These are phyloP conservation scores for Perkinsus olseni DNA, from an alignment of 169 alveolate species.

Conservation along the genomic window DNA sequence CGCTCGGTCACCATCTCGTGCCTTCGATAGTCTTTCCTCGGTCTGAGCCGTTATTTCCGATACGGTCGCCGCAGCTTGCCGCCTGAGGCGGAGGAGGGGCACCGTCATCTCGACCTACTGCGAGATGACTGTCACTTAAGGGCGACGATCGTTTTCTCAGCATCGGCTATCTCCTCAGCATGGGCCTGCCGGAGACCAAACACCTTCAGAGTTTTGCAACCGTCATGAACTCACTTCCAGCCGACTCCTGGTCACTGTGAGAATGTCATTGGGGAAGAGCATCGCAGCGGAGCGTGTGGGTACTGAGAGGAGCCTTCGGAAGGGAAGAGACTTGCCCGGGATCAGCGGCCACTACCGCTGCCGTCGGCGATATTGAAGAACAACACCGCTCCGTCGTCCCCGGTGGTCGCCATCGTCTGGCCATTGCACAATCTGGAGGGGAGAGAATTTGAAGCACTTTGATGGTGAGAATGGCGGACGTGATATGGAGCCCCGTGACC, in stretches of 20 bases:
- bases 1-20: neutral
- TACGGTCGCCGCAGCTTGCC: neutral
- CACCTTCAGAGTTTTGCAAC: neutral
- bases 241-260: neutral
- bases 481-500: no score
- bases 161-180: neutral
- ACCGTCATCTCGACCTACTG: neutral
- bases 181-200: neutral
- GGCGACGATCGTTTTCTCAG: neutral
- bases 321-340: neutral
- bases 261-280: neutral
- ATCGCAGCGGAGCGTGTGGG: neutral
- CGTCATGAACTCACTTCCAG: neutral
- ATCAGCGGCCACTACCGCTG: neutral
- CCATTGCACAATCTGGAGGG: neutral
- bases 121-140: neutral
- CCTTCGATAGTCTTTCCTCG: neutral
- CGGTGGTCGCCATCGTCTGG: neutral
- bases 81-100: neutral
- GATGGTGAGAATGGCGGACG: neutral
- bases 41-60: neutral
- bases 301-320: neutral
- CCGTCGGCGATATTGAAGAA: neutral
- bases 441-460: neutral
- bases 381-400: neutral